Base-by-base conservation (phyloP, 2,329 filamentous ascomycete species). In the Fragosphaeria purpurea region DNA sequence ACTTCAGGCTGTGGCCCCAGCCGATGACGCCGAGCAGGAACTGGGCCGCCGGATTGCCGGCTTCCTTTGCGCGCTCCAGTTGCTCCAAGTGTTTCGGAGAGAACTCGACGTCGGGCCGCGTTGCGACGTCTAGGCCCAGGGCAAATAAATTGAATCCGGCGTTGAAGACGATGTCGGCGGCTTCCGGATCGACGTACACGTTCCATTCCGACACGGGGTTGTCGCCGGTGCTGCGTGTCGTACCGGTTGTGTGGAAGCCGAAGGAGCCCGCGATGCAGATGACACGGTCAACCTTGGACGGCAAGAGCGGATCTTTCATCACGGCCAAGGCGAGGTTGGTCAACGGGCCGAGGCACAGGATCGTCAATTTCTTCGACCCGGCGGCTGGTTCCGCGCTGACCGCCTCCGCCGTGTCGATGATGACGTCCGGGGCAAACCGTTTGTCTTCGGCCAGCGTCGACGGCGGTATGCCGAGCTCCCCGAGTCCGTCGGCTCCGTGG, bases 141-240 rank as follows among this genome's bases (percentile, higher is more conserved):
- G 42, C 42, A 37, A 40, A 50, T 5, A 50, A 22, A 8, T 45
- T 30, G 31, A 35, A 45, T n/a, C 42, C 47, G 30, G 47, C 42
- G 37, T 10, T 22, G 30, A 50, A 50, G 35, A 50, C 47, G 10
- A 44, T 34, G 11, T 39, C 10, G n/a, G 47, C 47, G 4, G 47
- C 47, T n/a, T 50, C 47, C 7, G 47, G 47, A 9, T 50, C 47
- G 37, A 50, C 47, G n/a, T 50, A 50, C 30, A 50, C 42, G 32
- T 50, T 50, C 47, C 47, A 50, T 30, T 50, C 47, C 31, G 41
- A 45, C 6, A 31, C 47, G 22, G 42, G 47, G 30, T 45, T 50
- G 42, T 50, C 47, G 30, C 47, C 47, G 8, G 47, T 50, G 42
- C 47, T 50, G 47, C 47, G 47, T 3, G 37, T 35, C 10, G 41